Evolutionary conservation across 129 eudicot genomes (phyloP).

Genomic region (Flaveria trinervia): DNA sequence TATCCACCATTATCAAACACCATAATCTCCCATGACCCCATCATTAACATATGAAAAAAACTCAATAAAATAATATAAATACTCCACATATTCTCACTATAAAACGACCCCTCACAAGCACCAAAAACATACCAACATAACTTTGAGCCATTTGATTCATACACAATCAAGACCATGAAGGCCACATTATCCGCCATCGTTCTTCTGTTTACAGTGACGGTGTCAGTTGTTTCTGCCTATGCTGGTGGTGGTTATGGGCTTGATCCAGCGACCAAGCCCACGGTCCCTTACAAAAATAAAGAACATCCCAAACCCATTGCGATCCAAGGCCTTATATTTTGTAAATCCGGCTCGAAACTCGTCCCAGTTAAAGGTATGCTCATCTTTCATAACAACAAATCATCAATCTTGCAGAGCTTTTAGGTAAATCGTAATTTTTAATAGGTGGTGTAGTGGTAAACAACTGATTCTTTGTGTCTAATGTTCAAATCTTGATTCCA

Average conservation of each 20-base stretch:
- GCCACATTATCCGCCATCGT: slow-evolving; percentile 20
- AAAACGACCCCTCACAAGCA: slow-evolving; percentile 24
- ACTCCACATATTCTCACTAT: slow-evolving; percentile 12
- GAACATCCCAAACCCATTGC: slow-evolving; percentile 29
- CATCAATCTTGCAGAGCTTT: no score
- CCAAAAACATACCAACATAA: slow-evolving; percentile 9
- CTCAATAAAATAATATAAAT: neutral
- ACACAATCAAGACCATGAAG: slow-evolving; percentile 27
- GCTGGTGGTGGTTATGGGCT: slow-evolving; percentile 22
- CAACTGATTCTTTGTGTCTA: no score
- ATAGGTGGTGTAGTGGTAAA: no score
- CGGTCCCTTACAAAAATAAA: slow-evolving; percentile 11
- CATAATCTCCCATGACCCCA: neutral
- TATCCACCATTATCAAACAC: slow-evolving; percentile 19
- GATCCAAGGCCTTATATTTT: slow-evolving; percentile 57
- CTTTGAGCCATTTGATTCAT: neutral
- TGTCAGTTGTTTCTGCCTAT: slow-evolving; percentile 1
- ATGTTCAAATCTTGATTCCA: no score
- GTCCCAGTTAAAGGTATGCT: slow-evolving; percentile 49
- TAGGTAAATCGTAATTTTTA: no score
- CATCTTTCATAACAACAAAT: neutral
- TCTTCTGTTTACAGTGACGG: neutral
- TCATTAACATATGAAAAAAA: neutral
- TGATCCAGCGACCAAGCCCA: slow-evolving; percentile 17
- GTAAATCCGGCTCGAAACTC: slow-evolving; percentile 43